A percentile compares a stretch with the other conserved stretches of the same genome.
Evolutionary conservation across 176 grass and related monocot genomes (phyloP).

Genomic region (Rhipidocladum racemiflorum): DNA sequence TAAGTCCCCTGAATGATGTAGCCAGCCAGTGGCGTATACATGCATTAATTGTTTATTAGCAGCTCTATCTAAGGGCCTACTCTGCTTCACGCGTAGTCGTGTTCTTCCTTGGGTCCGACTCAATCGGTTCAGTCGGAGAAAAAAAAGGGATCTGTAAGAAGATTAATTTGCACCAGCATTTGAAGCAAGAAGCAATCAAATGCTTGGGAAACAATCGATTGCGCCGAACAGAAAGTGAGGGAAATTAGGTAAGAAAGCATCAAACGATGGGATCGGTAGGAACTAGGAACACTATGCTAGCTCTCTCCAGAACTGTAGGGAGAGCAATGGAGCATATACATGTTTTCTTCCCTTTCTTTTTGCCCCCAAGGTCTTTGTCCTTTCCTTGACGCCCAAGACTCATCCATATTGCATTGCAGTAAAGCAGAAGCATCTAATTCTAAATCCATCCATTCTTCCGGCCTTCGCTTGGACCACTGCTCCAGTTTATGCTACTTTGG

Average conservation of each 20-base stretch:
- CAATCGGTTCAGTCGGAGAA: not conserved
- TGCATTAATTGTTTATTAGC: slow-evolving; percentile 12
- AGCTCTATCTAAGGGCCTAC: not conserved
- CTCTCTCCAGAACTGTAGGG: not conserved
- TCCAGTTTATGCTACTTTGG: not conserved
- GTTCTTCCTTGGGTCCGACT: not conserved
- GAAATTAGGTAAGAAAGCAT: not conserved
- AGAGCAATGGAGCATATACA: too few species aligned
- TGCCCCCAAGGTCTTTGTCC: slow-evolving; percentile 43
- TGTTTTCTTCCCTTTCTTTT: not conserved
- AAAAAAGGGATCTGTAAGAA: not conserved
- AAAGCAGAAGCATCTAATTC: slow-evolving; percentile 52
- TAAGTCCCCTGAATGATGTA: slow-evolving; percentile 35
- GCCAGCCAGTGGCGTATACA: slow-evolving; percentile 28
- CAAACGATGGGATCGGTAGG: not conserved
- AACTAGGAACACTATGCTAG: not conserved
- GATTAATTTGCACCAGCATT: not conserved
- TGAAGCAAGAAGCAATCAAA: not conserved
- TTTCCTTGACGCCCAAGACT: slow-evolving; percentile 44
- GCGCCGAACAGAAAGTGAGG: not conserved
- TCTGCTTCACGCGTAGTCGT: not conserved
- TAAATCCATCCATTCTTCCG: not conserved
- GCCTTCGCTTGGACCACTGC: slow-evolving; percentile 30
- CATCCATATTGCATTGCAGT: slow-evolving; percentile 32
- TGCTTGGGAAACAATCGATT: not conserved